phyloP scores from a whole-genome alignment of 768 basidiomycete genomes.

The Mycena capillaripes region DNA sequence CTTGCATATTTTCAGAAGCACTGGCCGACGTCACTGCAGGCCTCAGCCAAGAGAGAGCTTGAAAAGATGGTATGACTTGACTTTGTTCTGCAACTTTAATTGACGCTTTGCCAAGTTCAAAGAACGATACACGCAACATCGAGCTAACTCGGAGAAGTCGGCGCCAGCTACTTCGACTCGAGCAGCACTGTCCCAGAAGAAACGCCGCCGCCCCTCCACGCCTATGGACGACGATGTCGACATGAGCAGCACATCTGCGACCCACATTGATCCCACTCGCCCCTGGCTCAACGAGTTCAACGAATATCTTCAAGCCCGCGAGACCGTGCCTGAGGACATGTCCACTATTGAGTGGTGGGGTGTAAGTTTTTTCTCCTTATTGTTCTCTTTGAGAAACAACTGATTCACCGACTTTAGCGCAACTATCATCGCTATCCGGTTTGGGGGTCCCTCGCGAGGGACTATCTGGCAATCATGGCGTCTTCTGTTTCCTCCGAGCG shows the following conservation, averaged over 20 bases:
- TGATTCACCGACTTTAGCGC: neutral
- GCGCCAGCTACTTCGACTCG: constrained; percentile 6
- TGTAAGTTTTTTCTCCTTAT: neutral
- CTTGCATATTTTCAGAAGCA: constrained; percentile 39
- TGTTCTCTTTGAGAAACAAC: neutral
- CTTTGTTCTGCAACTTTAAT: neutral
- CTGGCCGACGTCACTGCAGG: constrained; percentile 40
- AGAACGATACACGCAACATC: neutral
- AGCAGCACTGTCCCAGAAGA: neutral
- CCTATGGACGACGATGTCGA: neutral
- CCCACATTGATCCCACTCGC: neutral
- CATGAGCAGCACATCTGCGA: neutral
- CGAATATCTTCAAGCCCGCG: neutral
- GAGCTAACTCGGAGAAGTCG: neutral
- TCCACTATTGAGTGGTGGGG: constrained; percentile 24
- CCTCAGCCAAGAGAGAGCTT: constrained; percentile 25
- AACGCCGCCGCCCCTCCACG: neutral
- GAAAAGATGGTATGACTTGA: constrained; percentile 36
- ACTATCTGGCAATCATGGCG: constrained; percentile 47
- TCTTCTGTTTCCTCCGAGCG: constrained; percentile 50
- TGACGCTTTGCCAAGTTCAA: constrained; percentile 8
- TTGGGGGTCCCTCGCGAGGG: constrained; percentile 45
- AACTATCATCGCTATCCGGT: constrained; percentile 35
- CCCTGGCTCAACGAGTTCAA: constrained; percentile 19
- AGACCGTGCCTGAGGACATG: constrained; percentile 7